phyloP scores from a whole-genome alignment of 192 early-diverging fungal genomes.

The Kickxella alabastrina region DNA sequence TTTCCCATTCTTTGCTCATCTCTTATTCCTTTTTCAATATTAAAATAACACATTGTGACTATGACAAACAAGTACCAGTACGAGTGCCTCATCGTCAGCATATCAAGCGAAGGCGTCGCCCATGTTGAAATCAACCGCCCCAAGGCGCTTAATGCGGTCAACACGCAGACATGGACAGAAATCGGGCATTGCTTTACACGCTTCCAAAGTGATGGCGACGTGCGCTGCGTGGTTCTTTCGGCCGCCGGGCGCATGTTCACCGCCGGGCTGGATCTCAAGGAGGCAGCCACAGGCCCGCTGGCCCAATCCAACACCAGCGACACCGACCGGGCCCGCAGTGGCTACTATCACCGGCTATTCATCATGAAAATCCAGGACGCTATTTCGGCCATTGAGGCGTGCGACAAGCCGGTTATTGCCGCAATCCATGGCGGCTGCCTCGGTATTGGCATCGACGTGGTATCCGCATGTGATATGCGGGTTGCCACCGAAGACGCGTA shows the following conservation, averaged over 20 bases:
- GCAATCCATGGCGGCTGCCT: constrained; percentile 81
- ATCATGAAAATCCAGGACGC: constrained; percentile 58
- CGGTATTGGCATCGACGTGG: constrained; percentile 83
- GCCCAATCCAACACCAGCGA: constrained; percentile 2
- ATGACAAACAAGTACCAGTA: constrained; percentile 52
- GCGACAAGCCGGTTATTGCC: constrained; percentile 86
- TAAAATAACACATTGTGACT: not conserved
- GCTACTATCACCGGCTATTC: constrained; percentile 49
- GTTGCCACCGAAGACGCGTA: constrained; percentile 69
- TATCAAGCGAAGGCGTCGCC: constrained; percentile 60
- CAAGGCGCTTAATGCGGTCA: constrained; percentile 80
- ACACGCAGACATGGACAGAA: constrained; percentile 62
- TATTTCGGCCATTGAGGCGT: constrained; percentile 76
- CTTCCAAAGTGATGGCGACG: constrained; percentile 59
- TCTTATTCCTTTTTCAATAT: not conserved
- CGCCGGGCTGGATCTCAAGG: constrained; percentile 84
- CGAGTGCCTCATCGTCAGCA: constrained; percentile 59
- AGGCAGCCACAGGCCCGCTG: constrained; percentile 22
- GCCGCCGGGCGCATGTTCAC: constrained; percentile 77
- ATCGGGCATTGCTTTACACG: constrained; percentile 58
- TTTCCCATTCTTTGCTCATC: not conserved
- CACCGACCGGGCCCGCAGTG: constrained; percentile 32
- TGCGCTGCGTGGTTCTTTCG: constrained; percentile 74
- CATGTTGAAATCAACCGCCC: constrained; percentile 84
- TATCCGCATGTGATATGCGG: constrained; percentile 91